Percentiles rank a stretch among this genome's conserved stretches.
Evolutionary conservation across 225 moss, liverwort and hornwort species (phyloP).

Genomic region (Antitrichia curtipendula): DNA sequence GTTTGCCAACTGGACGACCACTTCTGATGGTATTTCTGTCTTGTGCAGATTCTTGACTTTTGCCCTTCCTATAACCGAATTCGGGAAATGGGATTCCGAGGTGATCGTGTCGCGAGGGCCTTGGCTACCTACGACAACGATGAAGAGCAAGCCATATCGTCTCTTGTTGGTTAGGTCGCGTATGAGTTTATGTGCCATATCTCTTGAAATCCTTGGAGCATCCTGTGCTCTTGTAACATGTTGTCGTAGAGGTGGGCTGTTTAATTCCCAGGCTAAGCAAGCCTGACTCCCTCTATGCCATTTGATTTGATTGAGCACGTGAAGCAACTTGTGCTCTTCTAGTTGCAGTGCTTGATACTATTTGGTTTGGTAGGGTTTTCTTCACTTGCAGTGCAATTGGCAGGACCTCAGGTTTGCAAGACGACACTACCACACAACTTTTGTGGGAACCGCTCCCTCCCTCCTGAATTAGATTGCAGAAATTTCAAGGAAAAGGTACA

Average conservation of each 20-base stretch:
- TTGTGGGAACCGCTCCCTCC: not conserved
- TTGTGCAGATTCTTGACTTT: constrained; percentile 63
- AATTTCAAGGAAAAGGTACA: not conserved
- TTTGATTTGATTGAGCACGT: not conserved
- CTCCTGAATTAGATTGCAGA: not conserved
- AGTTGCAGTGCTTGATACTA: not conserved
- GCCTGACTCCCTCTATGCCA: not conserved
- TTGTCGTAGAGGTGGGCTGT: not conserved
- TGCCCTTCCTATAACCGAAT: constrained; percentile 70
- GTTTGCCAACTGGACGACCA: not conserved
- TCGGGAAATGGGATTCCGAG: constrained; percentile 84
- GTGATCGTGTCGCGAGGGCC: constrained; percentile 62
- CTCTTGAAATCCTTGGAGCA: not conserved
- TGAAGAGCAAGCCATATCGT: constrained; percentile 69
- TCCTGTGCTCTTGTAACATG: not conserved
- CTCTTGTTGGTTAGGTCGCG: constrained; percentile 41
- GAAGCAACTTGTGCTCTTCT: not conserved
- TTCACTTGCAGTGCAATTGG: not conserved
- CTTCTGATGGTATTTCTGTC: not conserved
- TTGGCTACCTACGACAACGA: constrained; percentile 71
- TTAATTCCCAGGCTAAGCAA: not conserved
- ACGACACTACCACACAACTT: not conserved
- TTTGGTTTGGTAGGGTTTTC: not conserved
- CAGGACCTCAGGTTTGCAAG: not conserved
- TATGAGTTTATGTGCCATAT: not conserved